Base-by-base conservation (phyloP, 179 eudicot species). In the Beta lomatogona region DNA sequence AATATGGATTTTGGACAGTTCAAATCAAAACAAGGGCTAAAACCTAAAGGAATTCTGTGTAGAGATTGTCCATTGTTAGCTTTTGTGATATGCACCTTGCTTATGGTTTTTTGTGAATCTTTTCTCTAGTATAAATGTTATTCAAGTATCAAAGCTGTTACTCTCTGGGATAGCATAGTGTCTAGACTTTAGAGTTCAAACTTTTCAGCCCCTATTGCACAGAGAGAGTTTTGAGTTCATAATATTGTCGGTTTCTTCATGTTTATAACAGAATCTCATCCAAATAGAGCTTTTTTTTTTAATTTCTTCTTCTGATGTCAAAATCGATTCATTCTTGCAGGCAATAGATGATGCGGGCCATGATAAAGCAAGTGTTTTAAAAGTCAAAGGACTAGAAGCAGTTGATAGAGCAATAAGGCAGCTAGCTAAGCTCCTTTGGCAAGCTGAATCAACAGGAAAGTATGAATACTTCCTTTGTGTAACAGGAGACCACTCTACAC, bases 271-370 rank as follows among this genome's bases (percentile, higher is more conserved):
- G 57, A 46, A 16, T 16, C n/a, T 31, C 52, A 19, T 82, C 15
- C 25, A 59, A 25, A n/a, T 81, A 75, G 41, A 8, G 16, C 16
- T 58, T 3, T 21, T 1, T 25, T 64, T 25, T 65, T 25, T 11
- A 83, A 5, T 36, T 36, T 36, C 60, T 3, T 9, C 41, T 65
- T 19, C 52, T 31, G 36, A 77, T 31, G 69, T 65, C 71, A 55
- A 70, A 36, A 65, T 7, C 58, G 13, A 58, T 60, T 78, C 12
- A 25, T 64, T 66, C 77, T 55, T 82, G 84, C 90, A 92, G 99
- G 99, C 97, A 45, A 92, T 96, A 80, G 99, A 96, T 66, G 98
- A 96, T 74, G 98, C 98, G 31, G 99, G 99, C 80, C 99, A 94
- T 75, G 99, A 94, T 83, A 96, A 94, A 89, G 96, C 98, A 14